A percentile compares a stretch with the other conserved stretches of the same genome.
Conservation (phyloP, 2,329 filamentous ascomycete species). For the Fusarium drepaniforme region DNA sequence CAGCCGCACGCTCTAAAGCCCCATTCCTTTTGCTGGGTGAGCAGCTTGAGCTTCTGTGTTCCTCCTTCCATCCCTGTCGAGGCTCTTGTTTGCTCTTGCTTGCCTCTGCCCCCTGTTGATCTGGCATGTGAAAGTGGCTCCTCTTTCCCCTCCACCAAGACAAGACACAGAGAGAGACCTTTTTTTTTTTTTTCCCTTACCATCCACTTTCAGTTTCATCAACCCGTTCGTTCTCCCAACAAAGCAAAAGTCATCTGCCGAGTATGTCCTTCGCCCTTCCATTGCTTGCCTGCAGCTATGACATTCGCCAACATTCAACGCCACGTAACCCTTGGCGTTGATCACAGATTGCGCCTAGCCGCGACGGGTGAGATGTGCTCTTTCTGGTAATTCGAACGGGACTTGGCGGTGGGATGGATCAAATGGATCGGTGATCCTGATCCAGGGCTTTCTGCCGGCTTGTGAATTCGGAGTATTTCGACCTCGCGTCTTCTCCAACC, state of each 20-base stretch:
- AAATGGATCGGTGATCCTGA: constrained; percentile 14
- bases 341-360: constrained; percentile 19
- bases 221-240: constrained; percentile 24
- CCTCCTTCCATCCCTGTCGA: constrained; percentile 2
- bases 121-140: constrained; percentile 48
- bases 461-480: constrained; percentile 24
- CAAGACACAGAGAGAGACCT: not conserved
- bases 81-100: not conserved
- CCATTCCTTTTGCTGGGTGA: constrained; percentile 20
- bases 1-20: constrained; percentile 35
- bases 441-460: constrained; percentile 18
- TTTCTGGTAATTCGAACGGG: constrained; percentile 16
- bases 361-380: constrained; percentile 6
- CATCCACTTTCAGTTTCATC: constrained; percentile 13
- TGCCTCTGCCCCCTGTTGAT: constrained; percentile 25
- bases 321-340: constrained; percentile 30
- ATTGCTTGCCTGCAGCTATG: constrained; percentile 9
- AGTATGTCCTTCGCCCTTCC: not conserved
- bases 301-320: constrained; percentile 16
- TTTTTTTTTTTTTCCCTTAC: constrained; percentile 20
- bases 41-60: constrained; percentile 10
- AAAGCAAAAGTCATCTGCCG: constrained; percentile 13
- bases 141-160: constrained; percentile 15
- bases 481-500: constrained; percentile 3
- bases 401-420: not conserved